Conservation (phyloP, 306 rosid genomes). For the Arachis stenosperma region DNA sequence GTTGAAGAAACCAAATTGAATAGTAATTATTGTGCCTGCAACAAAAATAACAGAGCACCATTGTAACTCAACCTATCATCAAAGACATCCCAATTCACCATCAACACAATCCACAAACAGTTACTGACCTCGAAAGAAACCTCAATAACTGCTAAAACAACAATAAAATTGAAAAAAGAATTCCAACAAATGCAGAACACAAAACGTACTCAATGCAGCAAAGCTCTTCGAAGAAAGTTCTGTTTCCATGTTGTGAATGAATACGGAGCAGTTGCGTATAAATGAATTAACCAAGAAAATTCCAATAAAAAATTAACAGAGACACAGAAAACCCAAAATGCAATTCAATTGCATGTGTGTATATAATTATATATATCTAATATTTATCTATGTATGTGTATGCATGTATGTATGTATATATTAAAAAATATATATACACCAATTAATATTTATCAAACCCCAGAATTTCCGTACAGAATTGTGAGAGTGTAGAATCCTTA, state of each 20-base stretch:
- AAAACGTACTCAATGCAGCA: constrained; percentile 50
- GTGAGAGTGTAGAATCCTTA: constrained; percentile 32
- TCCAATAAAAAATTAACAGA: constrained; percentile 33
- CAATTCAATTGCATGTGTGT: constrained; percentile 41
- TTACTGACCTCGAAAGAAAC: constrained; percentile 35
- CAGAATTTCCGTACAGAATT: constrained; percentile 34
- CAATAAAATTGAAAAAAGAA: background rate
- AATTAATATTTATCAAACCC: constrained; percentile 37
- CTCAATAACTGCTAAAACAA: constrained; percentile 27
- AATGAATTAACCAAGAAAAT: constrained; percentile 46
- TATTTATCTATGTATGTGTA: background rate
- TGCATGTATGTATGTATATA: constrained; percentile 19
- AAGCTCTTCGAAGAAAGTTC: constrained; percentile 29
- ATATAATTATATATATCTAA: background rate
- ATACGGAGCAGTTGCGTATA: constrained; percentile 41
- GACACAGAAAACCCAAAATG: constrained; percentile 17
- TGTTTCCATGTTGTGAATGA: constrained; percentile 41
- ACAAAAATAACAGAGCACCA: constrained; percentile 41
- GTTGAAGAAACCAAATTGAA: constrained; percentile 43
- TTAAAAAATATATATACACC: background rate
- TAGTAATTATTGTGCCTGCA: constrained; percentile 45
- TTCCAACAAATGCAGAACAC: constrained; percentile 34
- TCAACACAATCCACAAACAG: constrained; percentile 34
- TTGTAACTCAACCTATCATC: constrained; percentile 34
- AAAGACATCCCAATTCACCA: constrained; percentile 28